A percentile compares a stretch with the other conserved stretches of the same genome.
phyloP scores from a whole-genome alignment of 2,329 filamentous ascomycete genomes.

The Elsinoe batatas region DNA sequence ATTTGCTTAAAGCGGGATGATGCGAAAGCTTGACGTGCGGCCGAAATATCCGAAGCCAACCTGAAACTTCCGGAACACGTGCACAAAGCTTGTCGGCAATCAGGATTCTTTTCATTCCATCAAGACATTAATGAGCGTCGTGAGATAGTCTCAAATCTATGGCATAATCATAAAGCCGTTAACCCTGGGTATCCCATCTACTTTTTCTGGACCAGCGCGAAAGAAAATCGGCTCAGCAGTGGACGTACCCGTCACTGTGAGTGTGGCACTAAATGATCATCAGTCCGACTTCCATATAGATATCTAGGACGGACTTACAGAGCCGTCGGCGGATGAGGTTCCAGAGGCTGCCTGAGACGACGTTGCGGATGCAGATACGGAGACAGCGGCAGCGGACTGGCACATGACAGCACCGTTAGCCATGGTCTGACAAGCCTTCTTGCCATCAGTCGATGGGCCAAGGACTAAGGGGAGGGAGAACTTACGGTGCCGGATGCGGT shows the following conservation, averaged over 20 bases:
- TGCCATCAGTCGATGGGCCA: constrained; percentile 15
- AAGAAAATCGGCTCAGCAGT: constrained; percentile 17
- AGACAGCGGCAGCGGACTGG: constrained; percentile 4
- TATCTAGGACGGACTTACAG: constrained; percentile 43
- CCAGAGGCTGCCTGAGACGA: constrained; percentile 14
- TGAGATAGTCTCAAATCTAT: background rate
- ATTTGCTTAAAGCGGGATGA: no score
- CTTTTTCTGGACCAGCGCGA: background rate
- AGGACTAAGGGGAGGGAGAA: constrained; percentile 2
- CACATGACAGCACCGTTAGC: constrained; percentile 9
- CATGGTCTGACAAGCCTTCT: constrained; percentile 3
- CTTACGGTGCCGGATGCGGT: constrained; percentile 13
- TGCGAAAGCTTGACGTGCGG: no score
- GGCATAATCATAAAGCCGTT: constrained; percentile 9
- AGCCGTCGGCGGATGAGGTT: constrained; percentile 42
- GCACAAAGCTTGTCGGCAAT: background rate
- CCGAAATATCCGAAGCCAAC: no score
- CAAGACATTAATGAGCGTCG: constrained; percentile 7
- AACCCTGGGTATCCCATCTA: constrained; percentile 5
- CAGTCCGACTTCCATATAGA: no score
- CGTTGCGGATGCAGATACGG: constrained; percentile 11
- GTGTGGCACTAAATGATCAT: constrained; percentile 18
- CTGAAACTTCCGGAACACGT: no score
- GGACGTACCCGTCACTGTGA: constrained; percentile 21
- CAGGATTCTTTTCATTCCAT: background rate